phyloP scores from a whole-genome alignment of 2,329 filamentous ascomycete genomes.

The Polytolypa hystricis region DNA sequence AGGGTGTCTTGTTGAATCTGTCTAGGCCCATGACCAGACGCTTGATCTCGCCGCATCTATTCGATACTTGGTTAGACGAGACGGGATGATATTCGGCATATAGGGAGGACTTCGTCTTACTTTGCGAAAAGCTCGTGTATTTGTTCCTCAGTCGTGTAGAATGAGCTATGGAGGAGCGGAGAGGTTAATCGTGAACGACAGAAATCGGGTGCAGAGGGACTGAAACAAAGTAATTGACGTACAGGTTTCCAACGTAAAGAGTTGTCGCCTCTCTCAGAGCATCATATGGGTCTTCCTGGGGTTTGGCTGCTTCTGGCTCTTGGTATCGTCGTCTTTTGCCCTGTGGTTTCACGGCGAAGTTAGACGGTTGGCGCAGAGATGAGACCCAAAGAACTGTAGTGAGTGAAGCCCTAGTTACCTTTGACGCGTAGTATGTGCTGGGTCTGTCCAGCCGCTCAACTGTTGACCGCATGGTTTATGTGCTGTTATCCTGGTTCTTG shows the following conservation, averaged over 20 bases:
- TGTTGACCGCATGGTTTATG: slow-evolving; percentile 39
- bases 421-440: slow-evolving; percentile 81
- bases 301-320: slow-evolving; percentile 43
- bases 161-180: slow-evolving; percentile 69
- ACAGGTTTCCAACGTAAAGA: slow-evolving; percentile 95
- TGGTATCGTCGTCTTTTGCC: slow-evolving; percentile 59
- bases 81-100: background rate
- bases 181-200: too few species aligned
- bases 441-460: slow-evolving; percentile 88
- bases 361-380: slow-evolving; percentile 1
- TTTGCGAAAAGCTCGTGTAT: slow-evolving; percentile 95
- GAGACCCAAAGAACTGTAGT: too few species aligned
- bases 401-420: too few species aligned
- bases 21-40: slow-evolving; percentile 96
- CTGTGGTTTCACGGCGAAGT: slow-evolving; percentile 28
- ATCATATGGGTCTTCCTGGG: slow-evolving; percentile 56
- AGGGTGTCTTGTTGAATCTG: slow-evolving; percentile 93
- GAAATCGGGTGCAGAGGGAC: too few species aligned
- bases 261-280: slow-evolving; percentile 81
- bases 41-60: slow-evolving; percentile 84
- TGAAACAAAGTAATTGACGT: too few species aligned
- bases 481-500: background rate
- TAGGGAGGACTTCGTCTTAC: slow-evolving; percentile 31
- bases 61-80: slow-evolving; percentile 6
- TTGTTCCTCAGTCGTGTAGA: slow-evolving; percentile 98